Evolutionary conservation across 495 filamentous ascomycete species (phyloP).

Genomic region (Lasiosphaeria miniovina): DNA sequence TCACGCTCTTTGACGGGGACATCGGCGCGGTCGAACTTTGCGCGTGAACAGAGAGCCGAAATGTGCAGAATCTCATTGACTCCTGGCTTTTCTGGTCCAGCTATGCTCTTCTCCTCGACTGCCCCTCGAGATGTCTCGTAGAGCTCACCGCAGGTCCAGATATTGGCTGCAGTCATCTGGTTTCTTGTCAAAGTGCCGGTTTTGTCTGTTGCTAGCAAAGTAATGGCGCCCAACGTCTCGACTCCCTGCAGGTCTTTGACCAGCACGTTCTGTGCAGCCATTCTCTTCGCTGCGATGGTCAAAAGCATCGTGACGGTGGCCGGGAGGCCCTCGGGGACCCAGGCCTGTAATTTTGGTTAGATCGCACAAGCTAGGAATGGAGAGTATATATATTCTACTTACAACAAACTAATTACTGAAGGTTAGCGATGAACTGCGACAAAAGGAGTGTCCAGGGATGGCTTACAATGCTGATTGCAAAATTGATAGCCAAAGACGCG

Average conservation of each 20-base stretch:
- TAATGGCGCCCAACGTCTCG: constrained; percentile 24
- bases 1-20: constrained; percentile 18
- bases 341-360: constrained; percentile 32
- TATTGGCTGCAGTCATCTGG: constrained; percentile 55
- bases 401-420: neutral
- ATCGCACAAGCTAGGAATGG: constrained; percentile 26
- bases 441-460: neutral
- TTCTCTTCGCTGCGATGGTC: constrained; percentile 23
- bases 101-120: constrained; percentile 40
- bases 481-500: constrained; percentile 20
- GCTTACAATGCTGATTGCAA: constrained; percentile 17
- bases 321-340: constrained; percentile 62
- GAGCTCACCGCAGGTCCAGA: constrained; percentile 42
- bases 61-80: constrained; percentile 55
- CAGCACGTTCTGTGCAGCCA: constrained; percentile 20
- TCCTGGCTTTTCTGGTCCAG: constrained; percentile 38
- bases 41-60: constrained; percentile 22
- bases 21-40: constrained; percentile 23
- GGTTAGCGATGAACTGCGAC: neutral
- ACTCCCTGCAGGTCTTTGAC: constrained; percentile 22
- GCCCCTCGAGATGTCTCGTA: constrained; percentile 30
- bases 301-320: constrained; percentile 50
- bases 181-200: constrained; percentile 63
- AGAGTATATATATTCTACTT: neutral
- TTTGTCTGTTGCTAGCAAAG: constrained; percentile 51